Conservation (phyloP, 129 eudicot species). For the Kitagawia praeruptora region DNA sequence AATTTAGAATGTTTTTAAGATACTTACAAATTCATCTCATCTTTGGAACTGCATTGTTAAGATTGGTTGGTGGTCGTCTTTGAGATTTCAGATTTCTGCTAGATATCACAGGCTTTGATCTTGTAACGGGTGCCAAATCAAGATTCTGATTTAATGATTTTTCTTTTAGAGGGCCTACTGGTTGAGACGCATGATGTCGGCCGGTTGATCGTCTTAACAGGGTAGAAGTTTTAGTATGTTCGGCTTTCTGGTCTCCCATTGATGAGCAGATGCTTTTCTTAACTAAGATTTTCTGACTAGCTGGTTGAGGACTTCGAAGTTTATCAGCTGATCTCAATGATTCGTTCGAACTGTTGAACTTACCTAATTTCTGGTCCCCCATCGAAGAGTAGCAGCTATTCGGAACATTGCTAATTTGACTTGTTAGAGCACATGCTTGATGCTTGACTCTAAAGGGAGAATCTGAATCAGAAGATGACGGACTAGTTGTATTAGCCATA, state of each 20-base stretch:
- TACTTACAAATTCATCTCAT: conserved; percentile 55
- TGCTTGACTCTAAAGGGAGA: conserved; percentile 19
- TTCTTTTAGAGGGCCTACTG: conserved; percentile 45
- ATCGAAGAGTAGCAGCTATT: conserved; percentile 5
- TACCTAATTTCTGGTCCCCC: conserved; percentile 19
- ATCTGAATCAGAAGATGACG: conserved; percentile 85
- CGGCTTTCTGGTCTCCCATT: background rate
- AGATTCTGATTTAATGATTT: conserved; percentile 42
- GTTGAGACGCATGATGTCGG: background rate
- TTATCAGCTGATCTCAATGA: conserved; percentile 13
- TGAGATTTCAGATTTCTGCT: conserved; percentile 25
- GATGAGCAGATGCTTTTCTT: conserved; percentile 4
- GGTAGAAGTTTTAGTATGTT: background rate
- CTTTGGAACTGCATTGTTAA: conserved; percentile 23
- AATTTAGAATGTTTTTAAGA: background rate
- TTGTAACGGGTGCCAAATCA: conserved; percentile 10
- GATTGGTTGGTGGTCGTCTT: conserved; percentile 23
- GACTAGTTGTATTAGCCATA: conserved; percentile 75
- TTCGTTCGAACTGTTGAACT: conserved; percentile 1
- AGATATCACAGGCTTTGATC: conserved; percentile 17
- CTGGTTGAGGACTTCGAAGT: conserved; percentile 14
- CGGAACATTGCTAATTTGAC: conserved; percentile 1
- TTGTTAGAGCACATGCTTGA: conserved; percentile 8
- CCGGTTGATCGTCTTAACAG: background rate
- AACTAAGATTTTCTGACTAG: background rate